Evolutionary conservation across 768 basidiomycete genomes (phyloP).

Genomic region (Termitomyces sp.): DNA sequence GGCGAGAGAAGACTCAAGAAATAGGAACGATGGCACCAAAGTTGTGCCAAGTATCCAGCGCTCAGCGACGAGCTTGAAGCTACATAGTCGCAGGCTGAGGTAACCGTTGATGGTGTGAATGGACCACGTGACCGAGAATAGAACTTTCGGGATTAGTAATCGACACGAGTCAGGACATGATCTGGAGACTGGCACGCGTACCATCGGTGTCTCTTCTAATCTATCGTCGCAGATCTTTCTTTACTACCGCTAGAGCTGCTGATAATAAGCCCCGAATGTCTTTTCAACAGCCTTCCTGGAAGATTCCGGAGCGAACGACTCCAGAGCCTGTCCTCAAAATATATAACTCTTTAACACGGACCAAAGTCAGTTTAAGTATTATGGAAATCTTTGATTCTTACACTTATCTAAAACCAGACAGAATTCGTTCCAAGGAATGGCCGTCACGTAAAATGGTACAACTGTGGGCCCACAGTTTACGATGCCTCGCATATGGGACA

Average conservation of each 20-base stretch:
- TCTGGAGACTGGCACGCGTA: slow-evolving; percentile 19
- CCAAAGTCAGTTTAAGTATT: slow-evolving; percentile 60
- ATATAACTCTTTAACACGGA: slow-evolving; percentile 90
- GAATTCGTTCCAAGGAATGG: slow-evolving; percentile 73
- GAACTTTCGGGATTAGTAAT: slow-evolving; percentile 1
- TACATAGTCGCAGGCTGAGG: too few species aligned
- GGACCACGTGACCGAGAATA: background rate
- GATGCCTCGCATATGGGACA: slow-evolving; percentile 99
- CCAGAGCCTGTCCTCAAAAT: slow-evolving; percentile 73
- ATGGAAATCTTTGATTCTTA: slow-evolving; percentile 1
- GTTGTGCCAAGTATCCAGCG: too few species aligned
- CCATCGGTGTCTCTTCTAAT: slow-evolving; percentile 18
- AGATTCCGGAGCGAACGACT: slow-evolving; percentile 36
- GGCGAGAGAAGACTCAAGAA: too few species aligned
- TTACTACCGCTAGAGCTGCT: slow-evolving; percentile 3
- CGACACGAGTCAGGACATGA: slow-evolving; percentile 17
- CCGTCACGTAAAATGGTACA: slow-evolving; percentile 93
- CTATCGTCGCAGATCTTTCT: slow-evolving; percentile 15
- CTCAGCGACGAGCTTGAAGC: background rate
- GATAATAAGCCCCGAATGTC: slow-evolving; percentile 41
- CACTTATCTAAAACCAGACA: slow-evolving; percentile 44
- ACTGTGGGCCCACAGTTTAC: slow-evolving; percentile 98
- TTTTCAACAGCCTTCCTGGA: slow-evolving; percentile 62
- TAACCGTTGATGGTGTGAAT: too few species aligned
- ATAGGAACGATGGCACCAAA: background rate